Base-by-base conservation (phyloP, 371 early-diverging fungal genomes). In the Capillidium heterosporum region DNA sequence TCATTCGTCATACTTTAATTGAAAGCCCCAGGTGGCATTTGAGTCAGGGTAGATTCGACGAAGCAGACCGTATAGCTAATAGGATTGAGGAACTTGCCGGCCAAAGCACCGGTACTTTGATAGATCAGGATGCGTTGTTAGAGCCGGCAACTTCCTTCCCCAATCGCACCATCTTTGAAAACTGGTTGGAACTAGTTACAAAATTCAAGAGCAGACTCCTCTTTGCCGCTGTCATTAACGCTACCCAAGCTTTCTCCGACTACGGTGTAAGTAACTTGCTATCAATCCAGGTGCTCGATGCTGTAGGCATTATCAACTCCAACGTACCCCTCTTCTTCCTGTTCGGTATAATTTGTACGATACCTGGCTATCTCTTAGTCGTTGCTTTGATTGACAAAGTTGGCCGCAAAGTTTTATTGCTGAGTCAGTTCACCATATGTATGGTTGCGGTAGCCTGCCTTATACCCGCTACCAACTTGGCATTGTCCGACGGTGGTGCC, bases 221-320 rank as follows among this genome's bases (percentile, higher is more conserved):
- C 3, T 59, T 52, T 43, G 59, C 53, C 10, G 44, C 44, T 31
- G 35, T 59, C 15, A 42, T 59, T 44, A 59, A 59, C 41, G 54
- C 47, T 2, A 53, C 59, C 3, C 59, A 59, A 42, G 59, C 59
- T 32, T 59, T 59, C 42, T 56, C 48, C 7, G 59, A 59, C 32
- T 59, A 59, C 27, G 59, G 59, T 19, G 55, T 52, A 15, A 42
- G 42, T 47, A 52, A 52, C 42, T 59, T 59, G 15, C n/a, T 59
- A 19, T 59, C 59, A 1, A 56, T 59, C 5, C 43, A 32, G 5
- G 32, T 59, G 5, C 32, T 59, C 13, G 29, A 26, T 41, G 24
- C 29, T 19, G 59, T 52, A 3, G 29, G 24, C 31, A 53, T 59
- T 19, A 17, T 32, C 7, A 41, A 53, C n/a, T 23, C 26, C 15